Evolutionary conservation across 257 asterid genomes (phyloP).

Genomic region (Solanum stenotomum): DNA sequence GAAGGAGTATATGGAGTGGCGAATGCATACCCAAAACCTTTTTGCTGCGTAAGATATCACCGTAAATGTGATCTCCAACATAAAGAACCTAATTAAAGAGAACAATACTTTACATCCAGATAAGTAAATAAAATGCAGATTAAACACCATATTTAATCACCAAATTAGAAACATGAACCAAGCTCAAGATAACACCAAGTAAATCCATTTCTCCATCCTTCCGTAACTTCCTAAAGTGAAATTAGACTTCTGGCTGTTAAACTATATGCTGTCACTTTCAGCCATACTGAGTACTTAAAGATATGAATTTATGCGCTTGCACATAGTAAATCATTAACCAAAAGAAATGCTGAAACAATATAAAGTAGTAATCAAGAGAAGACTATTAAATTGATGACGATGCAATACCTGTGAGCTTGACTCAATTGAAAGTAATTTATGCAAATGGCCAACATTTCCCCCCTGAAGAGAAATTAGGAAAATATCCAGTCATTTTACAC

Average conservation of each 20-base stretch:
- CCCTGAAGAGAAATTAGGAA: conserved; percentile 55
- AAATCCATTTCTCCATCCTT: neutral
- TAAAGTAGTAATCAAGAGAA: neutral
- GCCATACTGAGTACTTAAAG: neutral
- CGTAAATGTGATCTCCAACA: conserved; percentile 98
- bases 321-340: neutral
- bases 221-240: neutral
- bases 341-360: neutral
- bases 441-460: conserved; percentile 96
- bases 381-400: neutral
- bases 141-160: neutral
- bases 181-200: neutral
- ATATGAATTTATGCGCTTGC: neutral
- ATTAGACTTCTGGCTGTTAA: neutral
- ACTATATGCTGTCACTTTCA: neutral
- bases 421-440: conserved; percentile 66
- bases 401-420: conserved; percentile 90
- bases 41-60: conserved; percentile 95
- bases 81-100: conserved; percentile 69
- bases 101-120: conserved; percentile 3
- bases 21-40: conserved; percentile 69
- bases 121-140: neutral
- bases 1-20: neutral
- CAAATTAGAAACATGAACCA: conserved; percentile 1
- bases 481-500: neutral